Base-by-base conservation (phyloP, 148 eudicot genomes). In the Amaranthus hypochondriacus region DNA sequence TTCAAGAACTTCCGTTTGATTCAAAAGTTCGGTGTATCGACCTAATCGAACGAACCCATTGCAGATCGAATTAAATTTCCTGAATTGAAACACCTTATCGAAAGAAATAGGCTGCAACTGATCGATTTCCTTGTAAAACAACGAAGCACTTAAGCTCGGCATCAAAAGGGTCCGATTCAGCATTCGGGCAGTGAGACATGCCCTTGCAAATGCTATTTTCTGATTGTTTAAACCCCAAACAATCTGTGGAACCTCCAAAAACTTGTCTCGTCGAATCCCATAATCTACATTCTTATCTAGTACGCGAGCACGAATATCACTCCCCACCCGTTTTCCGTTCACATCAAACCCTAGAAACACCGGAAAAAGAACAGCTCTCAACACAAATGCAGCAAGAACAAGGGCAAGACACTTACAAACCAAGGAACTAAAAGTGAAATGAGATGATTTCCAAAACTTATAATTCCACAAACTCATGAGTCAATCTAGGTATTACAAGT, bases 201-300 rank as follows among this genome's bases (percentile, higher is more conserved):
- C 96, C 80, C 98, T 81, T 0, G 97, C 98, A 75, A 95, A 90
- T 9, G 98, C 98, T 66, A 95, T 95, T 70, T 95, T 95, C 61
- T 95, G 99, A 82, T 95, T 95, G 81, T 95, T 95, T 73, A 95
- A 86, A 44, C 99, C 99, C 99, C 99, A 95, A 9, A 95, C 83
- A 62, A 92, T 92, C 75, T 92, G 97, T 53, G 99, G 99, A 66
- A 89, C 96, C 84, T 95, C 97, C 69, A 95, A 61, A 81, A 88
- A 95, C 81, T 84, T 92, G 18, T 69, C 58, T 7, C 66, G 81
- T 12, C 76, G 73, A 79, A 80, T 56, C n/a, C 77, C 79, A 55
- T 67, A 71, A 57, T 70, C 81, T 9, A 39, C 3, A 14, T 48
- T n/a, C 11, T 65, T 46, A 5, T 68, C 74, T 5, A 63, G 47